A percentile compares a stretch with the other conserved stretches of the same genome.
phyloP scores from a whole-genome alignment of 495 filamentous ascomycete species.

The Lasiosphaeria miniovina region DNA sequence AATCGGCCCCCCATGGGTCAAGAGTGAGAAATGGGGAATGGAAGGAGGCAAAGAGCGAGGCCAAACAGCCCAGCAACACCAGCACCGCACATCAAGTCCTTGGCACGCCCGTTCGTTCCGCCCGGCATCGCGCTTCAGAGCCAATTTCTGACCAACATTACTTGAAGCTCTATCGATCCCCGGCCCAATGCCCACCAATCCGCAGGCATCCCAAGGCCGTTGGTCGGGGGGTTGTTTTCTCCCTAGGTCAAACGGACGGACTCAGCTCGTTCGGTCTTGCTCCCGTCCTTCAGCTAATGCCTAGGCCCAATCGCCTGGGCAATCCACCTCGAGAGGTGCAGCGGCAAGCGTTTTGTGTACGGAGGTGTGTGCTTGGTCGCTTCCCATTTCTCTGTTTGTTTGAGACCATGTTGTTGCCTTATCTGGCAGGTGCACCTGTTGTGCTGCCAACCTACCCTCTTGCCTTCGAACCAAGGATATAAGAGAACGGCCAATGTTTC shows the following conservation, averaged over 20 bases:
- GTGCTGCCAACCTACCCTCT: conserved; percentile 9
- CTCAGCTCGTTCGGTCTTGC: conserved; percentile 17
- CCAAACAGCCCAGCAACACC: not conserved
- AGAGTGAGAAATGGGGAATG: not conserved
- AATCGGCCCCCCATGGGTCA: conserved; percentile 8
- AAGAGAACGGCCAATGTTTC: conserved; percentile 24
- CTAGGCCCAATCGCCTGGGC: not conserved
- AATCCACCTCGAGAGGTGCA: not conserved
- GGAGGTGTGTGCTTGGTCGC: conserved; percentile 13
- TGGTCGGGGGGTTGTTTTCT: not conserved
- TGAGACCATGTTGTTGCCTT: conserved; percentile 26
- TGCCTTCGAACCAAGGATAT: conserved; percentile 21
- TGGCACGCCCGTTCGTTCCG: not conserved
- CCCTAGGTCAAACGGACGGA: conserved; percentile 17
- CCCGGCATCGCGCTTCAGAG: not conserved
- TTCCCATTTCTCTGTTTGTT: conserved; percentile 18
- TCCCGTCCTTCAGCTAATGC: conserved; percentile 13
- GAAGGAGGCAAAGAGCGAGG: conserved; percentile 7
- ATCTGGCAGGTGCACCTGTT: conserved; percentile 14
- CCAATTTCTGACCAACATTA: not conserved
- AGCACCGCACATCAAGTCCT: conserved; percentile 2
- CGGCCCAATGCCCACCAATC: not conserved
- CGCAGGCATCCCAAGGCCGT: not conserved
- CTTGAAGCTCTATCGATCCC: not conserved
- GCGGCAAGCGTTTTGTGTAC: not conserved